Percentiles rank a stretch among this genome's conserved stretches.
Conservation (phyloP, 2,329 filamentous ascomycete genomes). For the Ascochyta clinopodiicola region DNA sequence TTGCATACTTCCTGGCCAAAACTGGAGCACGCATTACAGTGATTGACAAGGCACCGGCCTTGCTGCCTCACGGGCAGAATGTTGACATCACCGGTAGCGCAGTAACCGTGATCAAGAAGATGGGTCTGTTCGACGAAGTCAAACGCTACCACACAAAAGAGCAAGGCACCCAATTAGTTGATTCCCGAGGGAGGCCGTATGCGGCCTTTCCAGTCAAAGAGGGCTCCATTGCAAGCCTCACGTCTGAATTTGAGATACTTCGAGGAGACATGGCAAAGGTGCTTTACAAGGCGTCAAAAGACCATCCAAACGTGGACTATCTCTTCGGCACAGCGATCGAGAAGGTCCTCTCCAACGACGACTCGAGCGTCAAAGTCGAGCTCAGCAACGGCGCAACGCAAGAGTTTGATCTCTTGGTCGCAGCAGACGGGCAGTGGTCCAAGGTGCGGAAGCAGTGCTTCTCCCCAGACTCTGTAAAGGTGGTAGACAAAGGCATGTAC, state of each 20-base stretch:
- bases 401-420: slow-evolving; percentile 61
- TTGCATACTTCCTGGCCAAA: slow-evolving; percentile 42
- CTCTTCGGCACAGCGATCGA: slow-evolving; percentile 24
- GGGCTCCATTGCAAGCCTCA: slow-evolving; percentile 19
- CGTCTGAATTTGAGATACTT: slow-evolving; percentile 37
- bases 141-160: slow-evolving; percentile 47
- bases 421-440: slow-evolving; percentile 63
- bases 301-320: slow-evolving; percentile 7
- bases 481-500: slow-evolving; percentile 31
- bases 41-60: slow-evolving; percentile 49
- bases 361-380: slow-evolving; percentile 45
- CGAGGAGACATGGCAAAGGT: slow-evolving; percentile 44
- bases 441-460: slow-evolving; percentile 46
- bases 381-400: slow-evolving; percentile 55
- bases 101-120: slow-evolving; percentile 48
- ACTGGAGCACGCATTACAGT: slow-evolving; percentile 41
- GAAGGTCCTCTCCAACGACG: slow-evolving; percentile 42
- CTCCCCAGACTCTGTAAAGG: slow-evolving; percentile 24
- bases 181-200: slow-evolving; percentile 18
- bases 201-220: slow-evolving; percentile 26
- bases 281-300: slow-evolving; percentile 26
- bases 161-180: slow-evolving; percentile 47
- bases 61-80: slow-evolving; percentile 51
- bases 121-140: slow-evolving; percentile 49
- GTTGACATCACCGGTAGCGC: slow-evolving; percentile 53